phyloP scores from a whole-genome alignment of 306 rosid genomes.

The Parietaria judaica region DNA sequence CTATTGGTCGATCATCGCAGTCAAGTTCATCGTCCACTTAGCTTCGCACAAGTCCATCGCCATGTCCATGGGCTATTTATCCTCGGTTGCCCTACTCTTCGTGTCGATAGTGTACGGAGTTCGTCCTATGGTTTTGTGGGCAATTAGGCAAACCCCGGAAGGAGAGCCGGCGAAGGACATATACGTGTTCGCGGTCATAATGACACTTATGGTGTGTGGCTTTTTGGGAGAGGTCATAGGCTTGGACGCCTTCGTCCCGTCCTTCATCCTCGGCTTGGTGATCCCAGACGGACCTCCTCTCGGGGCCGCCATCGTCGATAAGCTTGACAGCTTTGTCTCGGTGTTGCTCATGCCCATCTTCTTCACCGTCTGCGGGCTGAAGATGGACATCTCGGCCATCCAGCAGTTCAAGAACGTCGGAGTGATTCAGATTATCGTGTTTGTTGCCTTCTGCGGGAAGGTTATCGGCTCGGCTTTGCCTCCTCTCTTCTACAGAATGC shows the following conservation, averaged over 20 bases:
- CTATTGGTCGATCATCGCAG: slow-evolving; percentile 8
- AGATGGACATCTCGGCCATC: slow-evolving; percentile 38
- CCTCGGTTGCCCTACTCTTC: slow-evolving; percentile 24
- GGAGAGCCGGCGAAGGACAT: slow-evolving; percentile 46
- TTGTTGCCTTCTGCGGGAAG: slow-evolving; percentile 32
- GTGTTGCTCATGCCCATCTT: slow-evolving; percentile 36
- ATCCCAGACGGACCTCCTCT: slow-evolving; percentile 64
- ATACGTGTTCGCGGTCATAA: slow-evolving; percentile 28
- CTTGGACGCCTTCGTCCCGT: slow-evolving; percentile 18
- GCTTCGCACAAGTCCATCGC: slow-evolving; percentile 25
- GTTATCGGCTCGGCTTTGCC: slow-evolving; percentile 42
- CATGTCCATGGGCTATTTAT: slow-evolving; percentile 19
- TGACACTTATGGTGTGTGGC: slow-evolving; percentile 26
- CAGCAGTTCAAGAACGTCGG: slow-evolving; percentile 28
- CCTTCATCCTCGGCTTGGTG: slow-evolving; percentile 48
- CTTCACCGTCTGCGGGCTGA: slow-evolving; percentile 30
- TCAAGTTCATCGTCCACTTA: slow-evolving; percentile 20
- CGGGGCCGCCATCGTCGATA: slow-evolving; percentile 51
- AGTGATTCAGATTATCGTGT: slow-evolving; percentile 25
- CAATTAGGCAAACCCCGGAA: slow-evolving; percentile 38
- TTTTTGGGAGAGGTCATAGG: slow-evolving; percentile 46
- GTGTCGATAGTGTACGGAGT: slow-evolving; percentile 31
- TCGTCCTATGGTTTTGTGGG: slow-evolving; percentile 37
- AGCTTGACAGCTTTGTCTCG: slow-evolving; percentile 47
- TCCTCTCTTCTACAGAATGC: slow-evolving; percentile 48